phyloP scores from a whole-genome alignment of 257 asterid species.

The Cordia subcordata region DNA sequence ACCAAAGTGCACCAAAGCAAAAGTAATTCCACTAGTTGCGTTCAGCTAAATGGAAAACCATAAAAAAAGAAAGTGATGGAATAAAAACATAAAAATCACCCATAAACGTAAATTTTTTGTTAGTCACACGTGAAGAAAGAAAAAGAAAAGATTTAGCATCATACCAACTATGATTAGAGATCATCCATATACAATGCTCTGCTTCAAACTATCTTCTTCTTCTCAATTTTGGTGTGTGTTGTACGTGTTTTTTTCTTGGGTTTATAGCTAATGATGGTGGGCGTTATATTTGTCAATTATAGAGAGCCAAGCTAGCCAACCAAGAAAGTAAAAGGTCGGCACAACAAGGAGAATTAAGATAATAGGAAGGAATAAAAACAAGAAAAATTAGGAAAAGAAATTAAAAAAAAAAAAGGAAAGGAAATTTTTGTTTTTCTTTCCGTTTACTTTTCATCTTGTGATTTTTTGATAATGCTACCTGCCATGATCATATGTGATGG shows the following conservation, averaged over 20 bases:
- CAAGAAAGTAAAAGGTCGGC: slow-evolving; percentile 2
- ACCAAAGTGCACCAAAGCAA: too few species aligned
- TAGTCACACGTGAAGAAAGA: slow-evolving; percentile 1
- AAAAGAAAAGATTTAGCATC: background rate
- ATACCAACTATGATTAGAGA: background rate
- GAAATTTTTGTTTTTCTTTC: slow-evolving; percentile 1
- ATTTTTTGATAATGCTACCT: background rate
- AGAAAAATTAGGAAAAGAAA: slow-evolving; percentile 5
- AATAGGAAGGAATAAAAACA: background rate
- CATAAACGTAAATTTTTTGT: background rate
- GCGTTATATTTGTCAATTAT: background rate
- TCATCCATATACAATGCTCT: background rate
- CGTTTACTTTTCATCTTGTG: background rate
- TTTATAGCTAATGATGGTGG: background rate
- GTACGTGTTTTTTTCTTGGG: background rate
- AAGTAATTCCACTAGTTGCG: too few species aligned
- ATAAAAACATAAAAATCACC: background rate
- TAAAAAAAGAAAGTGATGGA: slow-evolving; percentile 13
- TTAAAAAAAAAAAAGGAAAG: slow-evolving; percentile 9
- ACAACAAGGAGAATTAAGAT: background rate
- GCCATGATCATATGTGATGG: background rate
- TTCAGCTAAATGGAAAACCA: too few species aligned
- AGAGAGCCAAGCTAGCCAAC: background rate
- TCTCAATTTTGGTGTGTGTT: background rate
- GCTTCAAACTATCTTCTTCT: background rate